A percentile compares a stretch with the other conserved stretches of the same genome.
Conservation (phyloP, 352 stramenopile species). For the Pythium angustatum region DNA sequence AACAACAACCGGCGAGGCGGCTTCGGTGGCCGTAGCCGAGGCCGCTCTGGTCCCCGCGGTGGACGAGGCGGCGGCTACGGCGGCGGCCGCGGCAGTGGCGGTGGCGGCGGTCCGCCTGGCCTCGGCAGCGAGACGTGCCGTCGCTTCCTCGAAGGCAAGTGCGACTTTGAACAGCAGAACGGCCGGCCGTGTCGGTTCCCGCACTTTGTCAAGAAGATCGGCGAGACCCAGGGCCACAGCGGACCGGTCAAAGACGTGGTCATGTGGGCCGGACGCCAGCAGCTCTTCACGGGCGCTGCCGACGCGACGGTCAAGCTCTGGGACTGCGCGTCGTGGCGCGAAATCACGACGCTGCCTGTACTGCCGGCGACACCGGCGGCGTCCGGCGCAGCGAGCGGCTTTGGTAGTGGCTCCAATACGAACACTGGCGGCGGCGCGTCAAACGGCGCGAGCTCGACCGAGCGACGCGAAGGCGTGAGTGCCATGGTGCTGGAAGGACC, state of each 20-base stretch:
- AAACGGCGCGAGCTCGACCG: slow-evolving; percentile 15
- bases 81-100: slow-evolving; percentile 41
- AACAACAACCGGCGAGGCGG: slow-evolving; percentile 38
- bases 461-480: slow-evolving; percentile 57
- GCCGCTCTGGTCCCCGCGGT: slow-evolving; percentile 32
- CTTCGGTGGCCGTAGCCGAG: slow-evolving; percentile 64
- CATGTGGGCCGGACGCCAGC: slow-evolving; percentile 71
- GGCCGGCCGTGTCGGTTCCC: slow-evolving; percentile 71
- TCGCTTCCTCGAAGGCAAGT: slow-evolving; percentile 69
- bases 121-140: slow-evolving; percentile 71
- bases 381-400: neutral
- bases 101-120: slow-evolving; percentile 28
- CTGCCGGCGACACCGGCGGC: slow-evolving; percentile 29
- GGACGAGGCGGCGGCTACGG: slow-evolving; percentile 36
- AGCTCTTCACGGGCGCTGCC: slow-evolving; percentile 72
- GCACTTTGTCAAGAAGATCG: slow-evolving; percentile 86
- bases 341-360: slow-evolving; percentile 75
- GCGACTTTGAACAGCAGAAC: slow-evolving; percentile 46
- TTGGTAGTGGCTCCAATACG: slow-evolving; percentile 18
- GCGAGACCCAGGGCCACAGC: slow-evolving; percentile 72
- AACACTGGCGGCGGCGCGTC: slow-evolving; percentile 20
- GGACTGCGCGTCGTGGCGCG: slow-evolving; percentile 80
- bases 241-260: slow-evolving; percentile 76
- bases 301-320: slow-evolving; percentile 83
- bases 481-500: slow-evolving; percentile 70